These are phyloP conservation scores for Candida parachauliodes DNA, from an alignment of 805 yeast species.

Conservation along the genomic window DNA sequence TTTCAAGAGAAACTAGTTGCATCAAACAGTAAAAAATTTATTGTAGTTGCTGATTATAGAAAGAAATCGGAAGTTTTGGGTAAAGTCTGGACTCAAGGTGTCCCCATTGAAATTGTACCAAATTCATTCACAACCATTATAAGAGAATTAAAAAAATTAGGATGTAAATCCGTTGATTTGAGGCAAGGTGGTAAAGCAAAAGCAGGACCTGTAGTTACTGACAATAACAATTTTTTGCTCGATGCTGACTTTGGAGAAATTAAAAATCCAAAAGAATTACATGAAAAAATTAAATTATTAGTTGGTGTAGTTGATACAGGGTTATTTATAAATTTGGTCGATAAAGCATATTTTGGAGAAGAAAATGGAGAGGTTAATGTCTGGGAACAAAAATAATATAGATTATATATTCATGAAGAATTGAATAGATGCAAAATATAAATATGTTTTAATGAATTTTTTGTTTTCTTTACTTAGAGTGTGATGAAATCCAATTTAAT, in stretches of 20 bases:
- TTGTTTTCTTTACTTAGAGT: constrained; percentile 19
- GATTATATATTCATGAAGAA: neutral
- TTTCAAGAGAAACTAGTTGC: constrained; percentile 96
- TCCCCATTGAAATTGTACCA: constrained; percentile 95
- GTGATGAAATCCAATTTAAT: constrained; percentile 76
- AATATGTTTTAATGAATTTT: too few species aligned
- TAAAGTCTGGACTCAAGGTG: constrained; percentile 79
- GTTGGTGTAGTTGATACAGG: constrained; percentile 98
- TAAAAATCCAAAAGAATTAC: constrained; percentile 48
- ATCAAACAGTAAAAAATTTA: constrained; percentile 65
- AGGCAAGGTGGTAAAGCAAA: constrained; percentile 88
- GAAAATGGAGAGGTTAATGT: constrained; percentile 53
- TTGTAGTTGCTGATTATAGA: constrained; percentile 89
- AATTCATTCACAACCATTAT: constrained; percentile 76
- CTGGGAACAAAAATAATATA: constrained; percentile 11
- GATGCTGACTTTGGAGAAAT: constrained; percentile 92
- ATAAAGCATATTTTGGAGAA: constrained; percentile 86
- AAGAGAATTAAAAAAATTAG: constrained; percentile 56
- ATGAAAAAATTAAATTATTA: constrained; percentile 61
- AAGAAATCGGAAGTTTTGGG: constrained; percentile 76
- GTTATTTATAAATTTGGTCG: constrained; percentile 70
- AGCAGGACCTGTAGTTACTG: constrained; percentile 97
- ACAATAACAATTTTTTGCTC: constrained; percentile 87
- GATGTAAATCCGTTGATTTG: constrained; percentile 59
- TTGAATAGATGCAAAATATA: neutral